Base-by-base conservation (phyloP, 768 basidiomycete species). In the Pisolithus tinctorius region DNA sequence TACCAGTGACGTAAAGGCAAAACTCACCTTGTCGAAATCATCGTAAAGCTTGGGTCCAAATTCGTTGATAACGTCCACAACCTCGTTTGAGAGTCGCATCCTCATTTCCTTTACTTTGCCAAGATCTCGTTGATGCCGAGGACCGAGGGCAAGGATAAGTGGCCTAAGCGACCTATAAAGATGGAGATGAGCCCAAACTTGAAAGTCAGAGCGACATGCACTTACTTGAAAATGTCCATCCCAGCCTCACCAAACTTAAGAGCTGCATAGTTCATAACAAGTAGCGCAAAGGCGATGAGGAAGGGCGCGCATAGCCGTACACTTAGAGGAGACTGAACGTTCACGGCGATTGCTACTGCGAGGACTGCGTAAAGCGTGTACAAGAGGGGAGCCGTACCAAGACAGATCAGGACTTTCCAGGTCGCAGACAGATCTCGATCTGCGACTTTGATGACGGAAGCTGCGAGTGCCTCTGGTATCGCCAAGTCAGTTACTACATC, bases 221-320 rank as follows among this genome's bases (percentile, higher is more conserved):
- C 87, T 58, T 60, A 94, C 93, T 97, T 97, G 48, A 93, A 75
- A 27, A 98, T 93, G 61, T 98, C 95, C 82, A 96, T 86, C 25
- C 94, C 95, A 34, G 94, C 95, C 66, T 98, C 95, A 40, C 95
- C 95, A 61, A 98, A 98, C 68, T 96, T 95, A 47, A 98, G 78
- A 6, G 95, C 91, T 6, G 92, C 90, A 61, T 87, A 90, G 50
- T 89, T 93, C 74, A 95, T 86, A 66, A 90, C 81, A 14, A 95
- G 95, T 27, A 97, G 68, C 2, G 81, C 73, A 20, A 78, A 71
- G 51, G 88, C 71, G 50, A 93, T 83, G 8, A 88, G 62, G 59
- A 93, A 76, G 0, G 95, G 95, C 4, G 91, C 86, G 70, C 77
- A 81, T 23, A 91, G 69, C 55, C 74, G 78, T 76, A 83, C 85